Percentiles rank a stretch among this genome's conserved stretches.
phyloP scores from a whole-genome alignment of 139 green algal species.

The Klebsormidium nitens region DNA sequence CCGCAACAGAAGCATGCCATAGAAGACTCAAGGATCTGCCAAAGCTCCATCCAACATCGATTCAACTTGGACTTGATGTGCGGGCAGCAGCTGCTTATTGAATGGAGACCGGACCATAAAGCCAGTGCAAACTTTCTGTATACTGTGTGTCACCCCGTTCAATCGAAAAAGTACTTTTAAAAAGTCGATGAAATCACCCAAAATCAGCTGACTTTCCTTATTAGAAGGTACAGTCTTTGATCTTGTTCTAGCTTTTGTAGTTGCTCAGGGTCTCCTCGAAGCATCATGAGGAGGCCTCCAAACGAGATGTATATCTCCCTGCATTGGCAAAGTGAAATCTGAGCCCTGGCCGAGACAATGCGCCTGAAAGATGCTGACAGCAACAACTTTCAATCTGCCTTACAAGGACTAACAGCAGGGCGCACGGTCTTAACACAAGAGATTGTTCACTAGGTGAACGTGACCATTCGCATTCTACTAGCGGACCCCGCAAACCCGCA shows the following conservation, averaged over 20 bases:
- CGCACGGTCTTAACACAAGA: background rate
- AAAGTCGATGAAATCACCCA: background rate
- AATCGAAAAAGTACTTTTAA: background rate
- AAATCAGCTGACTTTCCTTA: slow-evolving; percentile 62
- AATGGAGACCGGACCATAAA: too few species aligned
- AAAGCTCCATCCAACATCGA: too few species aligned
- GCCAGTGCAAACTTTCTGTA: too few species aligned
- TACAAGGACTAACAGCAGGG: background rate
- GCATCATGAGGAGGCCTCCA: slow-evolving; percentile 82
- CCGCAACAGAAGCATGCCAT: too few species aligned
- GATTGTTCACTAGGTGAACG: background rate
- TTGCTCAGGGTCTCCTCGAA: slow-evolving; percentile 71
- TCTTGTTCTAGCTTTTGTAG: slow-evolving; percentile 76
- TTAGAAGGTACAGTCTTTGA: slow-evolving; percentile 73
- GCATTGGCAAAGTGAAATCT: background rate
- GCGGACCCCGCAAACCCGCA: background rate
- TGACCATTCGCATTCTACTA: background rate
- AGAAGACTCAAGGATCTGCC: too few species aligned
- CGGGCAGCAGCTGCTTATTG: too few species aligned
- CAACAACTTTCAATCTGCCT: background rate
- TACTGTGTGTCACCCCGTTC: too few species aligned
- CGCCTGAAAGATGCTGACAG: background rate
- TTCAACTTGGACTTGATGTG: too few species aligned
- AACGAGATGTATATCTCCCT: slow-evolving; percentile 47
- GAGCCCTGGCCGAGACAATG: background rate